Evolutionary conservation across 1,139 yeast genomes (phyloP).

Genomic region (Saccharomyces pastorianus): DNA sequence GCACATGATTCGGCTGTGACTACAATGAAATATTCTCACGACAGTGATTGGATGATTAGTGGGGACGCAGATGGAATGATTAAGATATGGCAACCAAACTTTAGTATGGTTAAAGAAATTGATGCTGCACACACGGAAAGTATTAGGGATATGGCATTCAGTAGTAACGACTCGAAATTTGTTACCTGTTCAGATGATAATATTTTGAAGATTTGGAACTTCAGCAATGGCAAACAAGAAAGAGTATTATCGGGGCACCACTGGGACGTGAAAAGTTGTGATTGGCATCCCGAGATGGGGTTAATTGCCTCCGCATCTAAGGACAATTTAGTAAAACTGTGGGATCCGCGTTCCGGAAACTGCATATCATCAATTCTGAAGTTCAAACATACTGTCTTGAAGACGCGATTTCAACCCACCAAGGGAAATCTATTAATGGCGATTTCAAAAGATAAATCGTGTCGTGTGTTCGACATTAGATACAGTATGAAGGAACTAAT

Average conservation of each 20-base stretch:
- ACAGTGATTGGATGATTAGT: conserved; percentile 88
- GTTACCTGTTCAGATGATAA: conserved; percentile 92
- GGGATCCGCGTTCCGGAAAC: conserved; percentile 85
- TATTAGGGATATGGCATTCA: conserved; percentile 77
- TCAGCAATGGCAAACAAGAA: conserved; percentile 83
- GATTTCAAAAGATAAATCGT: conserved; percentile 80
- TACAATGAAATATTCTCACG: conserved; percentile 72
- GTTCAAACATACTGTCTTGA: conserved; percentile 85
- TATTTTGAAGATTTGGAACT: conserved; percentile 85
- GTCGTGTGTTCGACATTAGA: conserved; percentile 78
- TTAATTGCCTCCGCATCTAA: conserved; percentile 83
- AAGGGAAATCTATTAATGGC: conserved; percentile 64
- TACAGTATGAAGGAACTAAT: conserved; percentile 65
- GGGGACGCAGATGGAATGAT: conserved; percentile 90
- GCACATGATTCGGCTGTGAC: conserved; percentile 92
- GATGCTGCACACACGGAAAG: conserved; percentile 67
- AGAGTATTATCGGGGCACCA: conserved; percentile 80
- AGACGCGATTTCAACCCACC: conserved; percentile 62
- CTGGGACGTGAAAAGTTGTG: conserved; percentile 97
- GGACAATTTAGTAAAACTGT: conserved; percentile 82
- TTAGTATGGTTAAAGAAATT: conserved; percentile 85
- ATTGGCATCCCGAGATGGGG: conserved; percentile 91
- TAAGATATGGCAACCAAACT: conserved; percentile 97
- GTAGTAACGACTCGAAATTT: conserved; percentile 85
- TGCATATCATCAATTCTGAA: conserved; percentile 80